Evolutionary conservation across 805 yeast genomes (phyloP).

Genomic region (Yarrowia bubula): DNA sequence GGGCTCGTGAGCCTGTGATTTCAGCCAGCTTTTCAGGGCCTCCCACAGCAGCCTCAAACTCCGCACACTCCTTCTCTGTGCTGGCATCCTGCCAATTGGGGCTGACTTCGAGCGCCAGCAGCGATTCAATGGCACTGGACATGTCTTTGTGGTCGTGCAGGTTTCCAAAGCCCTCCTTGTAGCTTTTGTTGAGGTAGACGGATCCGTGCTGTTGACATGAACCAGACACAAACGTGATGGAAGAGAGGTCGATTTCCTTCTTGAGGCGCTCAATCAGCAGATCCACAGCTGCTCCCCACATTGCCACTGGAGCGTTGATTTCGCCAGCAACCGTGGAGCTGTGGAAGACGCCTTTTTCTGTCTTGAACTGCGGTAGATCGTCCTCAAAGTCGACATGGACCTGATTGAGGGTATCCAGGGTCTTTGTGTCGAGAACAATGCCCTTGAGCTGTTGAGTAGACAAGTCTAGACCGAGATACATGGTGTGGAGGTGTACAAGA

Average conservation of each 20-base stretch:
- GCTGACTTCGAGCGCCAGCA: constrained; percentile 53
- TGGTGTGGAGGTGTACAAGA: neutral
- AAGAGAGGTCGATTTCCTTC: constrained; percentile 52
- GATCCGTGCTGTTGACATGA: constrained; percentile 94
- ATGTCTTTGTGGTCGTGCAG: neutral
- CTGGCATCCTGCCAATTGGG: constrained; percentile 97
- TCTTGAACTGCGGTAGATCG: constrained; percentile 58
- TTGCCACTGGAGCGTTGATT: constrained; percentile 75
- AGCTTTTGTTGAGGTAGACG: constrained; percentile 64
- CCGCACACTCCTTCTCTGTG: constrained; percentile 64
- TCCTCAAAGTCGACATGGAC: constrained; percentile 71
- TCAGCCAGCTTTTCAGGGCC: constrained; percentile 59
- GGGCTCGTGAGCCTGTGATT: constrained; percentile 82
- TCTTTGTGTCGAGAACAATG: constrained; percentile 54
- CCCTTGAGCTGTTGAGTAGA: constrained; percentile 88
- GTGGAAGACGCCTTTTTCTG: constrained; percentile 70
- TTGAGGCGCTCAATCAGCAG: constrained; percentile 53
- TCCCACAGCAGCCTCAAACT: constrained; percentile 60
- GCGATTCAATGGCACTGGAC: neutral
- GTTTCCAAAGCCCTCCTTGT: neutral
- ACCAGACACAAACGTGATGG: constrained; percentile 70
- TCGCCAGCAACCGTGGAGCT: constrained; percentile 48
- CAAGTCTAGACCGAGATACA: constrained; percentile 65
- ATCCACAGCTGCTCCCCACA: constrained; percentile 88
- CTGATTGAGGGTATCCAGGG: constrained; percentile 52